A percentile compares a stretch with the other conserved stretches of the same genome.
Conservation (phyloP, 768 basidiomycete species). For the Rhodotorula toruloides region DNA sequence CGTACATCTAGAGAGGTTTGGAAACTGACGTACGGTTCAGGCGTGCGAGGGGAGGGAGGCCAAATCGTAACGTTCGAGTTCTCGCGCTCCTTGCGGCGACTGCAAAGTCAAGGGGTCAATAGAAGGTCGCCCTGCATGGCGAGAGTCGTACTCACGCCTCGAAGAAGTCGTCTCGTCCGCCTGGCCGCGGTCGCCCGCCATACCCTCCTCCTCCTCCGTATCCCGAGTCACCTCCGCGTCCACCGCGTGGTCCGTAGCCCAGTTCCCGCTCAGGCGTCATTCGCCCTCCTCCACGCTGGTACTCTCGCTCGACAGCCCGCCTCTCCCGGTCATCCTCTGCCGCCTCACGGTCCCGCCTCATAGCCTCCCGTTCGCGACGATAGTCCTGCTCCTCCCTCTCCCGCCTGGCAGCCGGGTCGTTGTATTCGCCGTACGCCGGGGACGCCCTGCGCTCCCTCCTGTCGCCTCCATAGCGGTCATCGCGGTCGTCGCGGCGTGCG, state of each 20-base stretch:
- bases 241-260: conserved; percentile 8
- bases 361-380: not conserved
- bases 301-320: conserved; percentile 17
- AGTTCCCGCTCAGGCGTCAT: conserved; percentile 30
- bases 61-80: conserved; percentile 60
- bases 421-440: conserved; percentile 17
- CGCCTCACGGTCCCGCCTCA: not conserved
- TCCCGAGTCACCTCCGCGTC: not conserved
- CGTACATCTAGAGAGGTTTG: not conserved
- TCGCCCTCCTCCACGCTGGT: conserved; percentile 8
- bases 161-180: conserved; percentile 54
- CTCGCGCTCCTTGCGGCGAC: conserved; percentile 67
- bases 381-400: not conserved
- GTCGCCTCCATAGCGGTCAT: no score
- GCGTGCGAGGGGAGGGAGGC: conserved; percentile 73
- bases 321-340: conserved; percentile 12
- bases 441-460: conserved; percentile 8
- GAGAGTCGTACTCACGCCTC: conserved; percentile 56
- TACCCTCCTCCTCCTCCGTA: conserved; percentile 37
- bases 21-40: conserved; percentile 50
- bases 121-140: not conserved
- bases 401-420: not conserved
- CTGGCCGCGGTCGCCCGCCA: conserved; percentile 44
- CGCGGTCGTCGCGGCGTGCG: not conserved
- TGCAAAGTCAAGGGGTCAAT: conserved; percentile 43